These are phyloP conservation scores for Penicillium parvum DNA, from an alignment of 495 filamentous ascomycete species.

Conservation along the genomic window DNA sequence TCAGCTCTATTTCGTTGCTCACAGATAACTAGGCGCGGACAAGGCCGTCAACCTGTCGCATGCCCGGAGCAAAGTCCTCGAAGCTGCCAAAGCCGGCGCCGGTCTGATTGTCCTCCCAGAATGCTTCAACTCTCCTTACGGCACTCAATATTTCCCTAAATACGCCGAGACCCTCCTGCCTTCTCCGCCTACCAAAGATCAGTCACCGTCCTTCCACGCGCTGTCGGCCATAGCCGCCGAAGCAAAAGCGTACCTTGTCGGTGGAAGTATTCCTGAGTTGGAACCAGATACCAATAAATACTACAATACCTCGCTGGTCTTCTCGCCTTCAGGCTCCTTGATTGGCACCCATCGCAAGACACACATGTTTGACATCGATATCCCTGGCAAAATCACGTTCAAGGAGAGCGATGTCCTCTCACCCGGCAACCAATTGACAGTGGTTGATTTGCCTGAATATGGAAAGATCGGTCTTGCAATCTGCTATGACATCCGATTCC, in stretches of 20 bases:
- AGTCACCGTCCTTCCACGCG: constrained; percentile 80
- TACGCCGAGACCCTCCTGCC: constrained; percentile 88
- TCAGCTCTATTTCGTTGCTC: not conserved
- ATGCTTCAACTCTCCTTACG: constrained; percentile 98
- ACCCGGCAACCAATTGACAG: constrained; percentile 73
- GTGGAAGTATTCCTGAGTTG: constrained; percentile 88
- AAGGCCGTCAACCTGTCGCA: constrained; percentile 80
- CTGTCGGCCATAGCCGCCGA: constrained; percentile 74
- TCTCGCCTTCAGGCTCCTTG: constrained; percentile 70
- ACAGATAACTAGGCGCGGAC: constrained; percentile 55
- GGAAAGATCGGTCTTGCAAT: constrained; percentile 83
- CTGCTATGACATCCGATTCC: constrained; percentile 97
- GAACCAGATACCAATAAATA: constrained; percentile 61
- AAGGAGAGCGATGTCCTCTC: constrained; percentile 83
- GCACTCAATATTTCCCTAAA: constrained; percentile 80
- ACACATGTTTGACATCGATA: constrained; percentile 99
- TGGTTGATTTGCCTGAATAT: constrained; percentile 81
- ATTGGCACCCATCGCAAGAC: constrained; percentile 87
- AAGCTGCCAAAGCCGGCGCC: constrained; percentile 72
- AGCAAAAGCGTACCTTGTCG: constrained; percentile 72
- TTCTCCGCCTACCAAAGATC: constrained; percentile 63
- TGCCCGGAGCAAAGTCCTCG: constrained; percentile 76
- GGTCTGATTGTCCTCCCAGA: constrained; percentile 61
- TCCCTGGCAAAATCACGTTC: constrained; percentile 91
- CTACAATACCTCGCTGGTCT: constrained; percentile 88